Percentiles rank a stretch among this genome's conserved stretches.
Evolutionary conservation across 257 asterid species (phyloP).

Genomic region (Solanum chmielewskii): DNA sequence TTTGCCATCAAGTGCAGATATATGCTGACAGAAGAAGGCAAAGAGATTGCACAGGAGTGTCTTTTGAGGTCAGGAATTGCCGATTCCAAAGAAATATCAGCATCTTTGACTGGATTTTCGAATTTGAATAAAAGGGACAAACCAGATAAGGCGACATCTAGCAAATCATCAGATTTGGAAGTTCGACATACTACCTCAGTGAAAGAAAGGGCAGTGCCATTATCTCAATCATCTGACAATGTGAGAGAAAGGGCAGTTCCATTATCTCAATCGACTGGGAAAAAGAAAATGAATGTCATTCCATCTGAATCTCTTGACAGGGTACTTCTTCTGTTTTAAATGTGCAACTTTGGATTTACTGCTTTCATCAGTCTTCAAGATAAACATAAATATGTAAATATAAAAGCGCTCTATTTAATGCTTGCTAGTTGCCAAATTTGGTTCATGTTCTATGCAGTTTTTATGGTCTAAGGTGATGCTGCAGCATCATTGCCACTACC

Average conservation of each 20-base stretch:
- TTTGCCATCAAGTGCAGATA: conserved; percentile 38
- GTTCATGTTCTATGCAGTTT: neutral
- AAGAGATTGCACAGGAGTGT: conserved; percentile 73
- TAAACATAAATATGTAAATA: neutral
- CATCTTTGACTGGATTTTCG: conserved; percentile 13
- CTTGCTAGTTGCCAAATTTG: neutral
- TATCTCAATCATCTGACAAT: conserved; percentile 18
- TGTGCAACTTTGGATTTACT: neutral
- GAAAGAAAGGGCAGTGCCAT: conserved; percentile 20
- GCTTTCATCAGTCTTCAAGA: neutral
- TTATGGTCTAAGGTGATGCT: neutral
- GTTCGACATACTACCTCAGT: conserved; percentile 15
- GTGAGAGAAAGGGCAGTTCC: conserved; percentile 21
- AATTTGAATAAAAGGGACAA: conserved; percentile 21
- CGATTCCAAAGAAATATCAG: conserved; percentile 21
- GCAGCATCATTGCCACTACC: neutral
- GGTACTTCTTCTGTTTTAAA: conserved; percentile 19
- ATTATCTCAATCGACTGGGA: conserved; percentile 18
- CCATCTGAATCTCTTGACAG: conserved; percentile 55
- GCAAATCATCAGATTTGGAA: conserved; percentile 19
- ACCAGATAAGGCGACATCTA: conserved; percentile 11
- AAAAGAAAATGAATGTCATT: conserved; percentile 30
- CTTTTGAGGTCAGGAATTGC: conserved; percentile 60
- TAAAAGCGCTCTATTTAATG: neutral
- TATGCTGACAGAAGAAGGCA: conserved; percentile 95